Evolutionary conservation across 2,329 filamentous ascomycete species (phyloP).

Genomic region (Amylocarpus encephaloides): DNA sequence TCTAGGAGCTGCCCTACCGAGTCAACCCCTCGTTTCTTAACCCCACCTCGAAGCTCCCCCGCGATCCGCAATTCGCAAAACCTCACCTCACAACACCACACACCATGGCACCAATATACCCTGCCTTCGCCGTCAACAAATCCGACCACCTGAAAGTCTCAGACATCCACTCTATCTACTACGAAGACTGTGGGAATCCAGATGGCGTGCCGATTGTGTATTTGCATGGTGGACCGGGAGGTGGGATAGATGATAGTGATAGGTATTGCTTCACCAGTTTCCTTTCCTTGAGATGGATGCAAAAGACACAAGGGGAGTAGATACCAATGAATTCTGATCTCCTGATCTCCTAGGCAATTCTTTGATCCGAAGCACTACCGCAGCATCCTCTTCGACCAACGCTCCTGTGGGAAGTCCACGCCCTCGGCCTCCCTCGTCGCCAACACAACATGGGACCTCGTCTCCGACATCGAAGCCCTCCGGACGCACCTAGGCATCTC

Average conservation of each 20-base stretch:
- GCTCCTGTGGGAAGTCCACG: slow-evolving; percentile 39
- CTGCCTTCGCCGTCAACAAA: slow-evolving; percentile 19
- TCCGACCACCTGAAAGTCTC: slow-evolving; percentile 28
- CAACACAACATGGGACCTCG: slow-evolving; percentile 40
- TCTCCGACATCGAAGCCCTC: slow-evolving; percentile 40
- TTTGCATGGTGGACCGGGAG: slow-evolving; percentile 41
- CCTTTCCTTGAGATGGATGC: neutral
- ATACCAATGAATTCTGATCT: neutral
- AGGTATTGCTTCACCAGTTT: slow-evolving; percentile 29
- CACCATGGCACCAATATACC: slow-evolving; percentile 27
- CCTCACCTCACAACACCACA: neutral
- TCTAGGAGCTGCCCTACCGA: too few relatives aligned
- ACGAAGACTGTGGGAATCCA: slow-evolving; percentile 23
- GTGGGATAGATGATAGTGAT: slow-evolving; percentile 31
- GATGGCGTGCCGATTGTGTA: slow-evolving; percentile 33
- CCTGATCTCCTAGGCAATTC: slow-evolving; percentile 31
- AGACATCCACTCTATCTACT: slow-evolving; percentile 27
- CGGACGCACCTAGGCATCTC: slow-evolving; percentile 36
- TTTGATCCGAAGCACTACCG: slow-evolving; percentile 40
- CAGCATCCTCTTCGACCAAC: slow-evolving; percentile 41
- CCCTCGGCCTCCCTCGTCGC: slow-evolving; percentile 36
- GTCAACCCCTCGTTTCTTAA: too few relatives aligned
- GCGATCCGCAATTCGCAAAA: neutral
- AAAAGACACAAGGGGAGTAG: neutral
- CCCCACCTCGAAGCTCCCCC: too few relatives aligned